Evolutionary conservation across 2,329 filamentous ascomycete genomes (phyloP), one percentile per base, ranked within the genome.

Genomic region (Cladosporium sp.): DNA sequence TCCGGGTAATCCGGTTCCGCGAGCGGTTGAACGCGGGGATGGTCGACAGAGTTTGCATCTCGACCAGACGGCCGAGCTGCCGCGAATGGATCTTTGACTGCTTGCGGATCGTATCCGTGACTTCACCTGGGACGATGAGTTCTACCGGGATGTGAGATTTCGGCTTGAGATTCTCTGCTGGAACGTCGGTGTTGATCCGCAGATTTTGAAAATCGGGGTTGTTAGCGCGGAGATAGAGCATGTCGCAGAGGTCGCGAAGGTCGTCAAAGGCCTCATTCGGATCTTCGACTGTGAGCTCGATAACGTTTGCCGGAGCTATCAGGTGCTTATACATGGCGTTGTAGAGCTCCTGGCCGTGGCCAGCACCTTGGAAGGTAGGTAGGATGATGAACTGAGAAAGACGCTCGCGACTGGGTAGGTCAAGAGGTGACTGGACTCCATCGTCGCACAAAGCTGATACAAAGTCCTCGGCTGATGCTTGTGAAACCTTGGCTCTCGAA

Each of bases 351-450:
- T 83, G 80, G 34, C 92, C 93, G 46, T 92, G 84, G 13, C 90
- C 90, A 56, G 83, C 81, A 56, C 81, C 79, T 67, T 96, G 91
- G 69, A 89, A 95, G 5, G 89, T 86, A 2, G 91, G 91, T 9
- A 98, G 77, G 57, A 98, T 85, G 56, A 98, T 66, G 70, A 97
- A 97, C 68, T 98, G 93, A 0, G 92, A 95, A 59, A 98, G 88
- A 42, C 95, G 81, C 55, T 89, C 83, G 37, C 92, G 84, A 61
- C 85, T 86, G 10, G 88, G 86, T 2, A 91, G 77, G 45, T 84
- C 73, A 4, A 77, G 80, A 68, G 58, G 65, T 33, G 64, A 61
- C 85, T 74, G n/a, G 70, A 60, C 52, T 64, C 61, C 51, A 3
- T 46, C 42, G 3, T 31, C 45, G n/a, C 31, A 22, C 14, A 48